phyloP scores from a whole-genome alignment of 148 eudicot species.

The Rhododendron mucronatum region DNA sequence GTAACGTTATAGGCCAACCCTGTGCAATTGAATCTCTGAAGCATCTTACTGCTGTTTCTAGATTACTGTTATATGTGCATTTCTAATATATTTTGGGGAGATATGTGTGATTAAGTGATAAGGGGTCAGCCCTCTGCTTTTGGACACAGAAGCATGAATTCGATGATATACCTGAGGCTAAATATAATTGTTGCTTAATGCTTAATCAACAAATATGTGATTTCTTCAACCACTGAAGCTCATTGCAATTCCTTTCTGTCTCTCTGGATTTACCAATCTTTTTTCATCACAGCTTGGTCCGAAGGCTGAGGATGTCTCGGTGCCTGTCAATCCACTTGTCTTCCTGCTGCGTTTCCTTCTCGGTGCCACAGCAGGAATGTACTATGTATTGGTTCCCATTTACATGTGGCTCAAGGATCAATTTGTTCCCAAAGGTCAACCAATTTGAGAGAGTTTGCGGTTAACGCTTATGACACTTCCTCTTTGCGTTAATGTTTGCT shows the following conservation, averaged over 20 bases:
- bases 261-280: not conserved
- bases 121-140: not conserved
- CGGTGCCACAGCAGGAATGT: slow-evolving; percentile 56
- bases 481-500: not conserved
- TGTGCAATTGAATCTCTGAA: not conserved
- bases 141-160: not conserved
- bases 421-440: slow-evolving; percentile 61
- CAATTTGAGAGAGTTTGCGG: slow-evolving; percentile 36
- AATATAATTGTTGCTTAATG: not conserved
- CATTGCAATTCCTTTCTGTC: not conserved
- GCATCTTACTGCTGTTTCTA: not conserved
- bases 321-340: slow-evolving; percentile 63
- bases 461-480: not conserved
- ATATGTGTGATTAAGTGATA: not conserved
- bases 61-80: not conserved
- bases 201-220: not conserved
- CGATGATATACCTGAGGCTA: not conserved
- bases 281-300: slow-evolving; percentile 63
- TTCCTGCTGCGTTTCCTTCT: slow-evolving; percentile 64
- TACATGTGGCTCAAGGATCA: slow-evolving; percentile 96
- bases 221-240: not conserved
- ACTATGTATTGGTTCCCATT: slow-evolving; percentile 66
- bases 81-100: not conserved
- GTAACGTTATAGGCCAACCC: not conserved
- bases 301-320: slow-evolving; percentile 65